A percentile compares a stretch with the other conserved stretches of the same genome.
phyloP scores from a whole-genome alignment of 331 rosid genomes.

The Arachis monticola region DNA sequence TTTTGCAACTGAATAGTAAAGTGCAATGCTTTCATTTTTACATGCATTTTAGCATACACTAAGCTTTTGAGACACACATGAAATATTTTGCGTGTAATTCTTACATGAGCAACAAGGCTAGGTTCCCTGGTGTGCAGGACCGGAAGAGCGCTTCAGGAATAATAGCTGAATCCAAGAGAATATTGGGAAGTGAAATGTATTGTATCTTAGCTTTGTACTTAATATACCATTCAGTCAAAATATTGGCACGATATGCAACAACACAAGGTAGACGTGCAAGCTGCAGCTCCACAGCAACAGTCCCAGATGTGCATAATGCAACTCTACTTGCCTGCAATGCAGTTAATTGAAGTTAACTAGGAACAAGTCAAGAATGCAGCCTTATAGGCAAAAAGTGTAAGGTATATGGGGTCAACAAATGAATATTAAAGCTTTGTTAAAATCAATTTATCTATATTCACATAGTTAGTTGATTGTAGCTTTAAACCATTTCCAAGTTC shows the following conservation, averaged over 20 bases:
- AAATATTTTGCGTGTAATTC: neutral
- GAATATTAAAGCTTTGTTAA: neutral
- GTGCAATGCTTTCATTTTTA: neutral
- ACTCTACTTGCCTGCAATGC: conserved; percentile 79
- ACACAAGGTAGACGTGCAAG: conserved; percentile 86
- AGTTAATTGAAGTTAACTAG: conserved; percentile 28
- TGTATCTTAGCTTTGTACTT: conserved; percentile 66
- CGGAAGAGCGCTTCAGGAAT: conserved; percentile 86
- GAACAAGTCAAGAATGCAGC: conserved; percentile 6
- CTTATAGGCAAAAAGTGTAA: conserved; percentile 26
- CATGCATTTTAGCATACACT: conserved; percentile 5
- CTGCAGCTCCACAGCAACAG: conserved; percentile 82
- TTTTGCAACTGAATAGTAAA: neutral
- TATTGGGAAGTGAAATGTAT: conserved; percentile 83
- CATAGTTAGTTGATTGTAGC: conserved; percentile 16
- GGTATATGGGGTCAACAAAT: neutral
- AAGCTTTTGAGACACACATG: conserved; percentile 10
- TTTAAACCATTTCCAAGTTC: neutral
- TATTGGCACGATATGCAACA: conserved; percentile 85
- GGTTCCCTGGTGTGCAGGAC: conserved; percentile 63
- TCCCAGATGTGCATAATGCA: conserved; percentile 91
- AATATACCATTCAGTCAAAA: conserved; percentile 79
- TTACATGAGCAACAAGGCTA: conserved; percentile 61
- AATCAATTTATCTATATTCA: neutral
- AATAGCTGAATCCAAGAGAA: conserved; percentile 71